Conservation (phyloP, 805 yeast genomes). For the Barnettozyma siamensis region DNA sequence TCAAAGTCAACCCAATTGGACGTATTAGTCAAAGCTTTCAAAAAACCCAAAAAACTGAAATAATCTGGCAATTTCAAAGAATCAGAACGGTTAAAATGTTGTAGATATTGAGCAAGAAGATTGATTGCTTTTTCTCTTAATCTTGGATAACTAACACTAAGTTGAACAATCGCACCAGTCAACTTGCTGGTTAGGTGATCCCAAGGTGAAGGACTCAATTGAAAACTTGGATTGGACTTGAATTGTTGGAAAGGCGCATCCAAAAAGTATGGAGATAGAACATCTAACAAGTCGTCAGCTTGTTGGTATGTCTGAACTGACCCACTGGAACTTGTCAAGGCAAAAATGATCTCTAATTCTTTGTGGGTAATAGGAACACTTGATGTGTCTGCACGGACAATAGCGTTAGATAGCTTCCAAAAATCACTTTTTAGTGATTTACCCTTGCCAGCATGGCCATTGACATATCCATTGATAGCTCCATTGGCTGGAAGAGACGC, state of each 20-base stretch:
- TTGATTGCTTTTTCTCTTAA: constrained; percentile 15
- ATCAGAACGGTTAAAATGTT: constrained; percentile 11
- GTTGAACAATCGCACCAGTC: constrained; percentile 26
- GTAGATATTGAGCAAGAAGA: constrained; percentile 25
- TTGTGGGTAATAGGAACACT: constrained; percentile 32
- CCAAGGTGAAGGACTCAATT: constrained; percentile 33
- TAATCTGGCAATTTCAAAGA: constrained; percentile 17
- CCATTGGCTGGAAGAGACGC: not conserved
- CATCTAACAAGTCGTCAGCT: constrained; percentile 34
- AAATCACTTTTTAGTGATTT: constrained; percentile 14
- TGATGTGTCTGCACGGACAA: constrained; percentile 15
- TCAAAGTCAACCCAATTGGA: constrained; percentile 17
- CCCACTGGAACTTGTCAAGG: constrained; percentile 37
- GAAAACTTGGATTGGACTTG: constrained; percentile 31
- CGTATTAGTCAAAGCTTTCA: constrained; percentile 27
- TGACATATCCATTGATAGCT: constrained; percentile 8
- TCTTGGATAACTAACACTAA: constrained; percentile 26
- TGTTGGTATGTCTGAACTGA: constrained; percentile 29
- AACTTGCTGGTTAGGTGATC: constrained; percentile 32
- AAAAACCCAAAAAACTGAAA: constrained; percentile 34
- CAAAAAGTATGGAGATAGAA: constrained; percentile 41
- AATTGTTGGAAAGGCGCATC: constrained; percentile 48
- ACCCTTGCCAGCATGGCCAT: constrained; percentile 5
- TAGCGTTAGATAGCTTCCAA: constrained; percentile 14
- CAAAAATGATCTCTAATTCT: constrained; percentile 49